phyloP scores from a whole-genome alignment of 805 yeast genomes.

The Candida gorgasii region DNA sequence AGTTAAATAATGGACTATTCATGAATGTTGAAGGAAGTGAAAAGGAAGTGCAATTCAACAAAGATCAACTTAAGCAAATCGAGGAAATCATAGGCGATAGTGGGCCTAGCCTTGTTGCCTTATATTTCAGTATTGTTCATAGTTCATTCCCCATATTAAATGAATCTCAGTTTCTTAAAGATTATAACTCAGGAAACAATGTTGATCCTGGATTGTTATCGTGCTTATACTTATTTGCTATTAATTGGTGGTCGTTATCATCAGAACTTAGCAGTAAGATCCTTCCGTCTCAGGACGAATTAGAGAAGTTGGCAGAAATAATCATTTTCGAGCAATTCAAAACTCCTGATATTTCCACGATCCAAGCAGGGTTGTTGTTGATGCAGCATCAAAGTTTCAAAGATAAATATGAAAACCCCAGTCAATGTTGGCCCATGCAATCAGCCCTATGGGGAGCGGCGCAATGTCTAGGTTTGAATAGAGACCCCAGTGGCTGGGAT shows the following conservation, averaged over 20 bases:
- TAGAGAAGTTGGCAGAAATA: conserved; percentile 51
- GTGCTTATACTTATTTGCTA: conserved; percentile 82
- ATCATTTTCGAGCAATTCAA: conserved; percentile 73
- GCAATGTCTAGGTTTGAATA: conserved; percentile 85
- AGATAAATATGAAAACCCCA: conserved; percentile 16
- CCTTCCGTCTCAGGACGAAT: conserved; percentile 65
- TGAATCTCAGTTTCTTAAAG: conserved; percentile 84
- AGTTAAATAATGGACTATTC: conserved; percentile 5
- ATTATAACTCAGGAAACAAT: conserved; percentile 81
- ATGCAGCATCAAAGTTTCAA: conserved; percentile 59
- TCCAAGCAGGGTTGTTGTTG: conserved; percentile 81
- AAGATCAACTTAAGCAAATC: conserved; percentile 68
- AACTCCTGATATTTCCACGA: conserved; percentile 85
- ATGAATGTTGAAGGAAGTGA: conserved; percentile 9
- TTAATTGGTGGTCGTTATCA: conserved; percentile 93
- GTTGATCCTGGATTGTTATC: conserved; percentile 88
- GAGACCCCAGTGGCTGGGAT: conserved; percentile 86
- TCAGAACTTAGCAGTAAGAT: conserved; percentile 70
- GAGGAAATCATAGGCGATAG: conserved; percentile 84
- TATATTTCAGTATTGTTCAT: conserved; percentile 82
- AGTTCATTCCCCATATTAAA: conserved; percentile 90
- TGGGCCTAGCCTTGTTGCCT: conserved; percentile 74
- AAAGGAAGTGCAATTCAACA: conserved; percentile 6
- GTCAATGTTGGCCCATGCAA: conserved; percentile 63
- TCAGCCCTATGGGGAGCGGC: conserved; percentile 84